Evolutionary conservation across 2,329 filamentous ascomycete genomes (phyloP).

Genomic region (Dactylellina parvicollis): DNA sequence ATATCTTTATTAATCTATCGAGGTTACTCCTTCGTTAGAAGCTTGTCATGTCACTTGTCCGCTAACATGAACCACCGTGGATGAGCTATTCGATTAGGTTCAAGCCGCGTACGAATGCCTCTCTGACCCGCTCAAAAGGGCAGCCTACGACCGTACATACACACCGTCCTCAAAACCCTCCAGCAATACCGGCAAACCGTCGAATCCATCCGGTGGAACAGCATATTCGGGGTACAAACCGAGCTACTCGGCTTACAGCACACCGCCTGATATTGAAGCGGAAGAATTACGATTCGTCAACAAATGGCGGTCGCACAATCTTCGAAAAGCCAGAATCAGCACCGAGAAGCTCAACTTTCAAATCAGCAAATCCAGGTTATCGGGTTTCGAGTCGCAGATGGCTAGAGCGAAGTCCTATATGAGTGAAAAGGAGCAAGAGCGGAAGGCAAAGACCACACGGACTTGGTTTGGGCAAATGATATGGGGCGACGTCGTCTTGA

Average conservation of each 20-base stretch:
- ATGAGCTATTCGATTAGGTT: conserved; percentile 12
- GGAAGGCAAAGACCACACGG: conserved; percentile 8
- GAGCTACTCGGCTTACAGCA: neutral
- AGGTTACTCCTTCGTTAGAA: no score
- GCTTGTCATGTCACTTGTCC: no score
- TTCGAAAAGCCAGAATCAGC: neutral
- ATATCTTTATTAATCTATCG: no score
- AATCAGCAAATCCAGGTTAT: neutral
- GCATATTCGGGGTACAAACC: neutral
- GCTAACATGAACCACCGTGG: no score
- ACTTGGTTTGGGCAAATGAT: conserved; percentile 15
- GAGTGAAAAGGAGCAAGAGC: neutral
- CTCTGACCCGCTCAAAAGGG: conserved; percentile 4
- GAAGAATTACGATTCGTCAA: conserved; percentile 4
- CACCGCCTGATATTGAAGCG: conserved; percentile 1
- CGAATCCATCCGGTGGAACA: neutral
- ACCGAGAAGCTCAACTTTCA: neutral
- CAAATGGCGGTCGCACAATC: conserved; percentile 15
- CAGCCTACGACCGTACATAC: neutral
- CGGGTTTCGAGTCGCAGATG: neutral
- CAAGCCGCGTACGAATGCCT: conserved; percentile 31
- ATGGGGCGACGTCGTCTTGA: conserved; percentile 13
- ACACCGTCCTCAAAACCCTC: neutral
- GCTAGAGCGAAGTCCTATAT: neutral
- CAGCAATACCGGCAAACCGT: neutral